Base-by-base conservation (phyloP, 345 rosid genomes). In the Pistacia integerrima region DNA sequence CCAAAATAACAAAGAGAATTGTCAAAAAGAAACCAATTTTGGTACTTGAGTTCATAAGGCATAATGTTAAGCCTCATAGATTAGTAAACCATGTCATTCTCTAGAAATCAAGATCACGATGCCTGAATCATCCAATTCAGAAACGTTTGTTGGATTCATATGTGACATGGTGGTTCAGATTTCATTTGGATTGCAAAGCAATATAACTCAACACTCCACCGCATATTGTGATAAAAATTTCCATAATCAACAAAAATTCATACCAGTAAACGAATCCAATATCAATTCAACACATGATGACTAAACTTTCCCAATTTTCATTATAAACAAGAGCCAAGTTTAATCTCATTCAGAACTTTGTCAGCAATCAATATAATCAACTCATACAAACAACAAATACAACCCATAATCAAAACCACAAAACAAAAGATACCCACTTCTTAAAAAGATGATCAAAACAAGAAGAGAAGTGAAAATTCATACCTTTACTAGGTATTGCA, bases 351-450 rank as follows among this genome's bases (percentile, higher is more conserved):
- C 67, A 59, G 9, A 11, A 16, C 20, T 71, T 57, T 44, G 51
- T 73, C 68, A 46, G 59, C 48, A 61, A 18, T 13, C 68, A 73
- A 14, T 6, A 49, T 8, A 18, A 62, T 54, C 18, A 54, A 54
- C 4, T 54, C 57, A 54, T 54, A 11, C 17, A 3, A 11, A 52
- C 17, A 12, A 14, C 56, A n/a, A 48, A 49, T 18, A 51, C n/a
- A n/a, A 62, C 35, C 69, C 67, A 51, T 11, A 56, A 22, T 63
- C 3, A 14, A 18, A 22, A 64, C 52, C 48, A 17, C 36, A 56
- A 66, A 51, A 33, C 67, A 20, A 51, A 20, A 11, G 28, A 38
- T 55, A 76, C 44, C 64, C 78, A 57, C 22, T 64, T 56, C 44
- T 18, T 3, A 28, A 11, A 41, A 41, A 46, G 28, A 74, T 11